A percentile compares a stretch with the other conserved stretches of the same genome.
phyloP scores from a whole-genome alignment of 345 rosid species.

The Geranium brycei region DNA sequence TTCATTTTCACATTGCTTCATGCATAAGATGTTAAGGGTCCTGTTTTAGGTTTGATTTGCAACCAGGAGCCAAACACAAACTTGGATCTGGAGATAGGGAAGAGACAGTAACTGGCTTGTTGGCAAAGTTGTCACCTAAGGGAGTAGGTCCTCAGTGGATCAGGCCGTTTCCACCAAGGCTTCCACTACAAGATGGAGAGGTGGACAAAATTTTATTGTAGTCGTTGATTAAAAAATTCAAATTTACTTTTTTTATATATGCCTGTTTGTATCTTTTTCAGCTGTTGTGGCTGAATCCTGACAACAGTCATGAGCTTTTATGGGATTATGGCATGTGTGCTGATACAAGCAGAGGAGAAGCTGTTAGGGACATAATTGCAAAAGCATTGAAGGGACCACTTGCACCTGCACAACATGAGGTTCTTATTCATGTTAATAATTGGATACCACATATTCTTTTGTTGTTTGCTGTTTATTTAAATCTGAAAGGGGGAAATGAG shows the following conservation, averaged over 20 bases:
- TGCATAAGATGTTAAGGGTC: conserved; percentile 3
- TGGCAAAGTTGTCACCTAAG: conserved; percentile 36
- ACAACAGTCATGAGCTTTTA: conserved; percentile 85
- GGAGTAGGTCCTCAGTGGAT: conserved; percentile 64
- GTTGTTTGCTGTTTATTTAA: background rate
- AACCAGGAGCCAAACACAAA: conserved; percentile 54
- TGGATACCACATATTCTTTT: conserved; percentile 1
- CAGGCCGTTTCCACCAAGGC: conserved; percentile 78
- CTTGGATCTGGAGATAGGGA: conserved; percentile 83
- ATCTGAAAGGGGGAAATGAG: conserved; percentile 9
- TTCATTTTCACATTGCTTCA: conserved; percentile 12
- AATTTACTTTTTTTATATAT: conserved; percentile 7
- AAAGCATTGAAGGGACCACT: conserved; percentile 79
- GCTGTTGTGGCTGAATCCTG: conserved; percentile 90
- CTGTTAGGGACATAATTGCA: conserved; percentile 69
- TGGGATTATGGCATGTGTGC: conserved; percentile 99
- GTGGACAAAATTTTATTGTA: conserved; percentile 16
- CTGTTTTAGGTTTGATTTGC: conserved; percentile 63
- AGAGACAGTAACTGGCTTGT: conserved; percentile 41
- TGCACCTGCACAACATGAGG: conserved; percentile 75
- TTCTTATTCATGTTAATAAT: conserved; percentile 13
- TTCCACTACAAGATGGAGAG: conserved; percentile 73
- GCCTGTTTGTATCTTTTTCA: conserved; percentile 18
- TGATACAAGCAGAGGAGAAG: conserved; percentile 89
- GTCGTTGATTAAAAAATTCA: conserved; percentile 7